phyloP scores from a whole-genome alignment of 495 filamentous ascomycete species.

The Penicillium lividum region DNA sequence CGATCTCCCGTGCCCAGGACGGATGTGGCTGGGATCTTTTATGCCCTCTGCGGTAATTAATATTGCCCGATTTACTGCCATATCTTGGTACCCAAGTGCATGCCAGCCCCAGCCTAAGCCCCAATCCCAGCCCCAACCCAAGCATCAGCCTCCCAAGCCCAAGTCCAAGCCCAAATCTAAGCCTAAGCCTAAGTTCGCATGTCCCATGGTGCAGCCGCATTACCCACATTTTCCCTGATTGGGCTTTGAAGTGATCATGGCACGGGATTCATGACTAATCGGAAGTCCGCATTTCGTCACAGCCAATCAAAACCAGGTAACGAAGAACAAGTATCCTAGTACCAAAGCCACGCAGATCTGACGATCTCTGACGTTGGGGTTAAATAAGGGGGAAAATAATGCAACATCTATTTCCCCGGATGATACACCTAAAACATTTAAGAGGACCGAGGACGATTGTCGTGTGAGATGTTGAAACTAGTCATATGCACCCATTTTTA shows the following conservation, averaged over 20 bases:
- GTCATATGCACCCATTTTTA: not conserved
- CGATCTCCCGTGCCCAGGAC: conserved; percentile 25
- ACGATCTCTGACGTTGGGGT: conserved; percentile 35
- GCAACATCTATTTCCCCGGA: not conserved
- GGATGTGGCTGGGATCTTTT: conserved; percentile 21
- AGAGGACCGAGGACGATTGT: conserved; percentile 1
- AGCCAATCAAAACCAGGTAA: conserved; percentile 1
- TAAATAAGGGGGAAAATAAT: conserved; percentile 1
- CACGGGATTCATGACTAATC: conserved; percentile 16
- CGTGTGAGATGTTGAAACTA: not conserved
- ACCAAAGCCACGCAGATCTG: conserved; percentile 29
- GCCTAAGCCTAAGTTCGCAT: not conserved
- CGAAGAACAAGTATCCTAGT: conserved; percentile 1
- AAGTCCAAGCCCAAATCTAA: not conserved
- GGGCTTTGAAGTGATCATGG: not conserved
- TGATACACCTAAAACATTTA: too few relatives aligned
- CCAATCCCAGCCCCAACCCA: too few relatives aligned
- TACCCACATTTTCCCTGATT: conserved; percentile 5
- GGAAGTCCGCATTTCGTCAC: conserved; percentile 28
- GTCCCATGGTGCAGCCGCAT: conserved; percentile 2
- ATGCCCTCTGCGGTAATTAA: not conserved
- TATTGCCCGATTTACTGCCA: not conserved
- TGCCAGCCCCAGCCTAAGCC: not conserved
- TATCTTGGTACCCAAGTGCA: not conserved
- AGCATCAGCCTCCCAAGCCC: not conserved